Base-by-base conservation (phyloP, 1,284 basidiomycete genomes). In the Moesziomyces parantarcticus region DNA sequence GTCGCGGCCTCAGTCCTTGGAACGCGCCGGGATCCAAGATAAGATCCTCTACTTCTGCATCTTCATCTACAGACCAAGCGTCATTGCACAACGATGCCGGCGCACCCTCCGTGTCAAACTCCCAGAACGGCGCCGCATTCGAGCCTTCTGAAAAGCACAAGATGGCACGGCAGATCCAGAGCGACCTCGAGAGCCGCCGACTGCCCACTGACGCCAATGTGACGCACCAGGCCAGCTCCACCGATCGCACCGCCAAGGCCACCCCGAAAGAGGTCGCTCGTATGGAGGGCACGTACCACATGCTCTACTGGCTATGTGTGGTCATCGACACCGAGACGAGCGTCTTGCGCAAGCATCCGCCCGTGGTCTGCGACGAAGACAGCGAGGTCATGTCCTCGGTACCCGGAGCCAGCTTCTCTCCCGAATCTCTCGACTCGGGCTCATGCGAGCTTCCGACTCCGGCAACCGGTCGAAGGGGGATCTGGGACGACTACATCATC, bases 401-500 rank as follows among this genome's bases (percentile, higher is more conserved):
- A 9, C 46, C 46, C 26, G 47, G 41, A 21, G 40, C 25, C 23
- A 3, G 25, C 14, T 14, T 34, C 13, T 32, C 25, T 14, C 21
- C 6, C 23, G 29, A 44, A n/a, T 13, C 16, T 39, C 7, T 39
- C 16, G 36, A 39, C 36, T 8, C 29, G 1, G 29, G 10, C 29
- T 32, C 14, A 14, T 39, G 16, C 16, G 36, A 39, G 16, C 36
- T 39, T 39, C 18, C 36, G 36, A 39, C 16, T 18, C 36, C 36
- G 16, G 36, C 36, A 39, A 6, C 21, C 23, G 43, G 43, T 16
- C 21, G 14, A 13, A 55, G 45, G 21, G 58, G 52, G n/a, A 61
- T 63, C 50, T 63, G 60, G 60, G 60, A 63, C 39, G 60, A 63
- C 50, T 57, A 63, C 50, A 63, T 63, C 42, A 21, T 63, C 54